Evolutionary conservation across 345 rosid species (phyloP).

Genomic region (Gossypium turneri): DNA sequence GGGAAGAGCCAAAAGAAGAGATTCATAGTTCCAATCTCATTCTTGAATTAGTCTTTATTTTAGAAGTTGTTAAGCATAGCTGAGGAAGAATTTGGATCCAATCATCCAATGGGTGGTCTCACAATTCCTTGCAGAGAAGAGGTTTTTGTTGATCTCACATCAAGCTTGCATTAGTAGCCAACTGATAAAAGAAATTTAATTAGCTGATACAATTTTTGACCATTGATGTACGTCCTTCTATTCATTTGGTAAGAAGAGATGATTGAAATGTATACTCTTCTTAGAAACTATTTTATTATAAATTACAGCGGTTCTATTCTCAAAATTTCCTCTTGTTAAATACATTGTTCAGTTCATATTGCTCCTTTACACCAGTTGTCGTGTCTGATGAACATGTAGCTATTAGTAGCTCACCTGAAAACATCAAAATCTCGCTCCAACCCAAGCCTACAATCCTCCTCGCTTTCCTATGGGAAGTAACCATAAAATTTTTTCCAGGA

Average conservation of each 20-base stretch:
- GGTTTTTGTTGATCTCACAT: conserved; percentile 29
- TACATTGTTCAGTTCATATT: background rate
- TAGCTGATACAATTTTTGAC: conserved; percentile 8
- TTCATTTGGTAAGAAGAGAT: conserved; percentile 10
- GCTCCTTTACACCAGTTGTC: background rate
- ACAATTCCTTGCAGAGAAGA: conserved; percentile 45
- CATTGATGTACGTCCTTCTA: conserved; percentile 12
- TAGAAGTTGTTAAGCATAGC: conserved; percentile 24
- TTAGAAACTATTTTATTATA: background rate
- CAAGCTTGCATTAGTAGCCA: conserved; percentile 8
- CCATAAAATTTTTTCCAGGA: too few relatives aligned
- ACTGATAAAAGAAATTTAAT: background rate
- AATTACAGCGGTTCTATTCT: background rate
- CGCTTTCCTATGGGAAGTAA: too few relatives aligned
- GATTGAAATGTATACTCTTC: background rate
- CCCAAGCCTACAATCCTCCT: background rate
- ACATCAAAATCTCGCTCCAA: background rate
- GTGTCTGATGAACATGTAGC: background rate
- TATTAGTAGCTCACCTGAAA: background rate
- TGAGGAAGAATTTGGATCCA: conserved; percentile 43
- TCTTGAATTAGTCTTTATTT: conserved; percentile 27
- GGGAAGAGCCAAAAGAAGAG: conserved; percentile 26
- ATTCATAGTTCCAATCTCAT: conserved; percentile 28
- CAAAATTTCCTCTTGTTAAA: background rate
- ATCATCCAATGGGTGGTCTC: conserved; percentile 36